Conservation (phyloP, 257 asterid genomes). For the Rauvolfia tetraphylla region DNA sequence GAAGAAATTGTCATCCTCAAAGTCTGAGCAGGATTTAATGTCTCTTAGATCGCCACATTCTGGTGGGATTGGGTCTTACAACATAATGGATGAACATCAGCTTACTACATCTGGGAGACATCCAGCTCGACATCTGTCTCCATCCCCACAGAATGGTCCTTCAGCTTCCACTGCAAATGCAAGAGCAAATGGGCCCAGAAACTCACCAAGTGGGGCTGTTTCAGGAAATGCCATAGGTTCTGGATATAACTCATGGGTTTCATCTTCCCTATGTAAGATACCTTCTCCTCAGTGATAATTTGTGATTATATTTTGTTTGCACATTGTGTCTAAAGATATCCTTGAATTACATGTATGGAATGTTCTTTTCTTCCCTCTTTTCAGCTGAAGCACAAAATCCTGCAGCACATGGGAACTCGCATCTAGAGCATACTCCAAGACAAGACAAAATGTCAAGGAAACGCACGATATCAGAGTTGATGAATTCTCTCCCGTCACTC, state of each 20-base stretch:
- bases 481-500: constrained; percentile 74
- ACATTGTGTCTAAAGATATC: background rate
- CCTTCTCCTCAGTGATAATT: constrained; percentile 10
- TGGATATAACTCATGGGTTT: constrained; percentile 48
- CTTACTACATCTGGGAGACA: constrained; percentile 40
- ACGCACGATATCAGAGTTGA: constrained; percentile 70
- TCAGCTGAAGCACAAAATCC: constrained; percentile 58
- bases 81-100: constrained; percentile 53
- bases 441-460: constrained; percentile 51
- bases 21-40: constrained; percentile 86
- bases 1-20: constrained; percentile 59
- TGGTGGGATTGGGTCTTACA: constrained; percentile 52
- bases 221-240: constrained; percentile 43
- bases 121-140: constrained; percentile 41
- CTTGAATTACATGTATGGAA: background rate
- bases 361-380: constrained; percentile 16
- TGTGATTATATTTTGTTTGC: background rate
- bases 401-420: constrained; percentile 38
- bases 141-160: constrained; percentile 39
- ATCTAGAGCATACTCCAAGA: constrained; percentile 37
- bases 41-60: constrained; percentile 63
- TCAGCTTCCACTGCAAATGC: constrained; percentile 37
- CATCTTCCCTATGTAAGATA: constrained; percentile 70
- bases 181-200: constrained; percentile 40
- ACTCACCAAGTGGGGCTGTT: constrained; percentile 37